Conservation (phyloP, 2,329 filamentous ascomycete genomes). For the Atkinsonella hypoxylon region DNA sequence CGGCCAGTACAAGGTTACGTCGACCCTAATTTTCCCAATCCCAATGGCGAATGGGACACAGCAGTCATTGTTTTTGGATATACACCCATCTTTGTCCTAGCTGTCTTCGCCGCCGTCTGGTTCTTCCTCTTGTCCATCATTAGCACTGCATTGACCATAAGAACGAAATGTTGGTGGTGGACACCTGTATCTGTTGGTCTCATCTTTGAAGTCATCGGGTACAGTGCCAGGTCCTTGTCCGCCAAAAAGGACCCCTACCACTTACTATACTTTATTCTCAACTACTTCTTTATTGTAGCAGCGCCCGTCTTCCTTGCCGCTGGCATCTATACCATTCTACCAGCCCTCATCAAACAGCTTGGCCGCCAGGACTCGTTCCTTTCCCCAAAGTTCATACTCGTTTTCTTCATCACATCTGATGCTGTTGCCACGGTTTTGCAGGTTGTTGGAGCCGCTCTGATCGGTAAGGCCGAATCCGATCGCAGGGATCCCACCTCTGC, state of each 20-base stretch:
- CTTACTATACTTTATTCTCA: slow-evolving; percentile 42
- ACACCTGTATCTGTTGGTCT: slow-evolving; percentile 30
- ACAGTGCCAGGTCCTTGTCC: slow-evolving; percentile 35
- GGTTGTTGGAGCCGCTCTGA: slow-evolving; percentile 40
- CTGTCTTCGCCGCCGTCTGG: slow-evolving; percentile 29
- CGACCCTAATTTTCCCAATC: slow-evolving; percentile 40
- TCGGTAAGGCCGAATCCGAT: slow-evolving; percentile 36
- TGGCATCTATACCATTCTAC: slow-evolving; percentile 42
- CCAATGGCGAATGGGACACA: slow-evolving; percentile 31
- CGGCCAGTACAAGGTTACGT: slow-evolving; percentile 24
- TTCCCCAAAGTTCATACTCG: slow-evolving; percentile 34
- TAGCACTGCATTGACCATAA: slow-evolving; percentile 25
- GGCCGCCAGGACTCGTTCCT: slow-evolving; percentile 31
- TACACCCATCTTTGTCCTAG: slow-evolving; percentile 32
- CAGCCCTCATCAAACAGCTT: slow-evolving; percentile 33
- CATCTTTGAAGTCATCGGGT: slow-evolving; percentile 37
- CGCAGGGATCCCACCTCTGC: slow-evolving; percentile 35
- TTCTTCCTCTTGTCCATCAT: slow-evolving; percentile 28
- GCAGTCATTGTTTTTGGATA: slow-evolving; percentile 40
- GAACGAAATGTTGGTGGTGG: slow-evolving; percentile 34
- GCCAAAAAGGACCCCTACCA: slow-evolving; percentile 38
- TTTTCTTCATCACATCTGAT: slow-evolving; percentile 42
- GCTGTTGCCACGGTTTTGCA: slow-evolving; percentile 41
- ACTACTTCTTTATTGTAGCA: slow-evolving; percentile 50
- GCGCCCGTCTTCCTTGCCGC: slow-evolving; percentile 47